Base-by-base conservation (phyloP, 495 filamentous ascomycete genomes). In the Penicillium salamii region DNA sequence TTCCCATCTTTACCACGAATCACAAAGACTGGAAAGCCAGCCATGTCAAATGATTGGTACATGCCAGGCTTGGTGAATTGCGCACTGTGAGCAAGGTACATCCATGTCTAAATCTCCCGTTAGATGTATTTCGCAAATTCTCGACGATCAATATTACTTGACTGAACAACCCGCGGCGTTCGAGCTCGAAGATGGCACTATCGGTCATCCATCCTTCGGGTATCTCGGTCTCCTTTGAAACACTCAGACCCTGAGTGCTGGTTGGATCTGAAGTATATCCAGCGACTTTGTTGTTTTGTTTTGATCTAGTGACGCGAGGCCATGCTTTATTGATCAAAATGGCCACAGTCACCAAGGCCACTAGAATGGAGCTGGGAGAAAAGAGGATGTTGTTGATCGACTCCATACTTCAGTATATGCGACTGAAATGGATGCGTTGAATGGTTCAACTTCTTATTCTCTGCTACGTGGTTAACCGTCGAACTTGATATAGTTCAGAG, bases 161-260 rank as follows among this genome's bases (percentile, higher is more conserved):
- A 41, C 73, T 76, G 57, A 81, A 82, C 40, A 82, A 68, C 3
- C 74, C 73, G 14, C 79, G 76, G 15, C 67, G 57, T 52, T 82
- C 78, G 18, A 81, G 66, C 39, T 79, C 69, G 52, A 72, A 82
- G 18, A 76, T 67, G 19, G 72, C 63, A 9, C 53, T 54, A 14
- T 66, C 65, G 17, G 52, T 58, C 59, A 70, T 77, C 75, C 77
- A 82, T 28, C 71, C 70, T 8, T 55, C 50, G 23, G 76, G 77
- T 19, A 79, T 54, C 1, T 68, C 60, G 0, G 66, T 54, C 43
- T 71, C 69, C 49, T 75, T 72, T 8, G 53, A 58, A 6, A 75
- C 68, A 0, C 40, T 33, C n/a, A 49, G 24, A 9, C 34, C 17
- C 5, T 48, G 21, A 12, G 6, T 0, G 0, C 28, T 19, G 5